phyloP scores from a whole-genome alignment of 164 flowering plant species.

The Protea cynaroides region DNA sequence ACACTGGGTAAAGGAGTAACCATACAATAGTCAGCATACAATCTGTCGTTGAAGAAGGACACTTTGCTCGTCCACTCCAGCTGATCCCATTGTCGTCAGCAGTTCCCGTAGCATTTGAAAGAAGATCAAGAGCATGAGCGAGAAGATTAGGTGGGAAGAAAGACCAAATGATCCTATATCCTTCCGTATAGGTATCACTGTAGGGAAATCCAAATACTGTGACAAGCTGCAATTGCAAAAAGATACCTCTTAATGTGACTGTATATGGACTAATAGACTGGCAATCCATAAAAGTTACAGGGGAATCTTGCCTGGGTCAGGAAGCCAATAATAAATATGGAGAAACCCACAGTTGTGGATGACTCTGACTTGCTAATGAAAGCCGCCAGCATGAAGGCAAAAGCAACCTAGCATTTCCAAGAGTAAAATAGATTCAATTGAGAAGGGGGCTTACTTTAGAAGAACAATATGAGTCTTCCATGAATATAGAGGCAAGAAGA shows the following conservation, averaged over 20 bases:
- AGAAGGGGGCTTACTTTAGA: neutral
- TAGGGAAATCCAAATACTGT: conserved; percentile 83
- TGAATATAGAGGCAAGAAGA: neutral
- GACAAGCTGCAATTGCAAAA: conserved; percentile 53
- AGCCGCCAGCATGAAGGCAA: conserved; percentile 81
- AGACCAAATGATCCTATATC: conserved; percentile 55
- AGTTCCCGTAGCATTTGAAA: conserved; percentile 60
- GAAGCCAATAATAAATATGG: conserved; percentile 70
- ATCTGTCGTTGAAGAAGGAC: conserved; percentile 44
- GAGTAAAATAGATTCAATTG: neutral
- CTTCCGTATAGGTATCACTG: conserved; percentile 16
- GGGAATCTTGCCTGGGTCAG: conserved; percentile 60
- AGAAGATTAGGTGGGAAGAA: conserved; percentile 90
- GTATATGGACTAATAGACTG: neutral
- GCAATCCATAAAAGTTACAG: neutral
- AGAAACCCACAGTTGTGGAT: conserved; percentile 78
- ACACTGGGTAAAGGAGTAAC: conserved; percentile 5
- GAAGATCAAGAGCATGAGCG: conserved; percentile 50
- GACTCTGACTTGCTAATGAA: conserved; percentile 87
- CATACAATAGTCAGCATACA: conserved; percentile 81
- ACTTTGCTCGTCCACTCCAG: conserved; percentile 58
- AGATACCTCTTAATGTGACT: conserved; percentile 7
- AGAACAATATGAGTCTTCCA: neutral
- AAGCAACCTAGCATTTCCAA: conserved; percentile 48
- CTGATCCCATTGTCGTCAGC: conserved; percentile 71